Percentiles rank a stretch among this genome's conserved stretches.
phyloP scores from a whole-genome alignment of 2,329 filamentous ascomycete genomes.

The Orbilia javanica region DNA sequence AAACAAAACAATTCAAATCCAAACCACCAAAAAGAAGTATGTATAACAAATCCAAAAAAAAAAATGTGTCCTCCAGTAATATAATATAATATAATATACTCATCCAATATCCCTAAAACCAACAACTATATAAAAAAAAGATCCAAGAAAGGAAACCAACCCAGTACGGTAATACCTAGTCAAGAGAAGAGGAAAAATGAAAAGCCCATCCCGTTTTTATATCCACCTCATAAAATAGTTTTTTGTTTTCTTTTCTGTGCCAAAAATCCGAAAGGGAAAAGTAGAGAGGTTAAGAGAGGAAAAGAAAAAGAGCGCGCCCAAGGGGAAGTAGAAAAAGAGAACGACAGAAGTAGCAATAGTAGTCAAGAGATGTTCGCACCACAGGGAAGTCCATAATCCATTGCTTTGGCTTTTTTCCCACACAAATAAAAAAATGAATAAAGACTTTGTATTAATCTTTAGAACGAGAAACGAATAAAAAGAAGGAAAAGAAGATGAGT shows the following conservation, averaged over 20 bases:
- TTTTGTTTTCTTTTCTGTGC: not conserved
- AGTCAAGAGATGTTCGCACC: slow-evolving; percentile 37
- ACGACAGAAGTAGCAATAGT: no score
- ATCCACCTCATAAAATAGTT: slow-evolving; percentile 18
- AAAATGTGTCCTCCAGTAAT: slow-evolving; percentile 1
- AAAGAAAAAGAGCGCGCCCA: not conserved
- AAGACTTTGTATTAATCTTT: slow-evolving; percentile 59
- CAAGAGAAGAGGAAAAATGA: slow-evolving; percentile 27
- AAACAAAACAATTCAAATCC: not conserved
- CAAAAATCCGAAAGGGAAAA: not conserved
- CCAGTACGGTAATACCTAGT: slow-evolving; percentile 4
- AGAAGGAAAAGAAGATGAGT: slow-evolving; percentile 52
- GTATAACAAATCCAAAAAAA: no score
- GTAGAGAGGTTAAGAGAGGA: not conserved
- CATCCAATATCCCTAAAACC: slow-evolving; percentile 34
- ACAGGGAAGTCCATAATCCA: slow-evolving; percentile 41
- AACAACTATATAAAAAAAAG: no score
- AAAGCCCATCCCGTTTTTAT: slow-evolving; percentile 6
- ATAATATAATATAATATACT: slow-evolving; percentile 38
- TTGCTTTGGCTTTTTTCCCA: slow-evolving; percentile 47
- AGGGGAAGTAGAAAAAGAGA: slow-evolving; percentile 18
- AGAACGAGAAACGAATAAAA: slow-evolving; percentile 38
- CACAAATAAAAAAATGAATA: slow-evolving; percentile 59
- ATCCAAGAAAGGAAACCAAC: not conserved
- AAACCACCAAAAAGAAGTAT: no score